These are phyloP conservation scores for Tylopilus felleus DNA, from an alignment of 768 basidiomycete genomes.

Conservation along the genomic window DNA sequence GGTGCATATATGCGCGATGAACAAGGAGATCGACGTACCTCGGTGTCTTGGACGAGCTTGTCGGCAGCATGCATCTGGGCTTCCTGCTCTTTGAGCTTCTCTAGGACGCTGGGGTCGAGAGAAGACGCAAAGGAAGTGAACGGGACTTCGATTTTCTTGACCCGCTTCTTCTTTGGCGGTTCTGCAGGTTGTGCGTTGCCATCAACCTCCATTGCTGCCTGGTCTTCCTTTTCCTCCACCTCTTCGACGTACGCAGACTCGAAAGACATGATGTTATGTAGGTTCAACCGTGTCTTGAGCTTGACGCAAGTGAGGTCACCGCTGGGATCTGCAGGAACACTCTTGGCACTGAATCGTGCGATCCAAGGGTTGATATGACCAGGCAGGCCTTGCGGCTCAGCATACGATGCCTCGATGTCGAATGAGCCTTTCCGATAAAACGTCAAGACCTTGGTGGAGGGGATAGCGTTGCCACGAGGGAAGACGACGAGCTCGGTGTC, in stretches of 20 bases:
- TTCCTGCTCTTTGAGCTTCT: slow-evolving; percentile 75
- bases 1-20: slow-evolving; percentile 1
- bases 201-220: slow-evolving; percentile 65
- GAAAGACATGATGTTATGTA: slow-evolving; percentile 84
- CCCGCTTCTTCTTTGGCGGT: slow-evolving; percentile 76
- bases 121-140: slow-evolving; percentile 64
- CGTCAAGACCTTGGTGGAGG: slow-evolving; percentile 93
- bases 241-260: slow-evolving; percentile 86
- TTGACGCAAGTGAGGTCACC: slow-evolving; percentile 83
- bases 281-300: slow-evolving; percentile 85
- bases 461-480: slow-evolving; percentile 78
- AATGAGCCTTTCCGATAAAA: slow-evolving; percentile 91
- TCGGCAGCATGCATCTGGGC: slow-evolving; percentile 85
- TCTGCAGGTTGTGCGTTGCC: slow-evolving; percentile 39
- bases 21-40: slow-evolving; percentile 49
- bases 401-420: slow-evolving; percentile 84
- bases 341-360: slow-evolving; percentile 76
- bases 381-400: slow-evolving; percentile 67
- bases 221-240: slow-evolving; percentile 71
- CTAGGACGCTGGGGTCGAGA: slow-evolving; percentile 61
- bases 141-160: slow-evolving; percentile 79
- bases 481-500: slow-evolving; percentile 92
- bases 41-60: slow-evolving; percentile 97
- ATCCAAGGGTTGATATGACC: slow-evolving; percentile 84
- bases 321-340: slow-evolving; percentile 61